Evolutionary conservation across 2,329 filamentous ascomycete genomes (phyloP), one percentile per base, ranked within the genome.

Genomic region (Fusarium neocosmosporiellum): DNA sequence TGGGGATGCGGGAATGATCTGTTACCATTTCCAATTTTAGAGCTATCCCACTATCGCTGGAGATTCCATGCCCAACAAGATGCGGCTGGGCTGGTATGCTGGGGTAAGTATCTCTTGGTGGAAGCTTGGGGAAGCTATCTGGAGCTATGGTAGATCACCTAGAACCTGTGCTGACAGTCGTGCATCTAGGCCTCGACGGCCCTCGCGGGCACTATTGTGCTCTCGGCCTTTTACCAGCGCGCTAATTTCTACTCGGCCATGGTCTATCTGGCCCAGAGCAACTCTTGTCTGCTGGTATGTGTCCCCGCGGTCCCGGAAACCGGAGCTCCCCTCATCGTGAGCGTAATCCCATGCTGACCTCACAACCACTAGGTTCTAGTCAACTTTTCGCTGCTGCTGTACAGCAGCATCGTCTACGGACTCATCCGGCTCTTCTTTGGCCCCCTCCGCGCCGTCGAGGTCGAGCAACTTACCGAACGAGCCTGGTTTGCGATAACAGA

Each of bases 231-330:
- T 83, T 93, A 96, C 80, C 94, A 98, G 84, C 91, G 96, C 73
- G 92, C 96, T 72, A 99, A 99, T 84, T 99, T 98, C 87, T 99
- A 99, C 85, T 97, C 96, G 63, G 95, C 96, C 75, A 96, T 95
- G 84, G 96, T 99, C 57, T 98, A 98, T 84, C 90, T 99, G 59
- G 94, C 95, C 43, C 96, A 98, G 84, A 98, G 95, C 83, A 98
- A 96, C 85, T 92, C 97, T 77, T 98, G 96, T 81, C 86, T 98
- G 61, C 93, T 98, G 90, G 94, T 96, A 82, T 76, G 89, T 83
- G 16, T n/a, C 53, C 55, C 31, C 63, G 34, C 48, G 31, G 57
- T 66, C 58, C 63, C 57, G 22, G 31, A 36, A 31, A 46, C 29
- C 27, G 37, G 34, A 48, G 36, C 41, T 41, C 37, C 41, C 57